Conservation (phyloP, 805 yeast species). For the Yarrowia hollandica region DNA sequence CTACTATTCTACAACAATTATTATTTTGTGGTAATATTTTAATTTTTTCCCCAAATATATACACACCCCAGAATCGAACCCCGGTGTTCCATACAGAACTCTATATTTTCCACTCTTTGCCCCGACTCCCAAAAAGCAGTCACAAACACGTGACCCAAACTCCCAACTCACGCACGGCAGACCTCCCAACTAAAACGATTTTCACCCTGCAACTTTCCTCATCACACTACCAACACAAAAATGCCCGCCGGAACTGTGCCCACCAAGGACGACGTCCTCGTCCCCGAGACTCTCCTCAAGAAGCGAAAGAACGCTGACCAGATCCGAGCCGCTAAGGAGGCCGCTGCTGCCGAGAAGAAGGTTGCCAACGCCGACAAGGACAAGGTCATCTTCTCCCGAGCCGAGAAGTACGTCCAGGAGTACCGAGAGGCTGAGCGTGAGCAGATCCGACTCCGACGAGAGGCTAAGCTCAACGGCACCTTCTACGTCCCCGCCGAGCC, state of each 20-base stretch:
- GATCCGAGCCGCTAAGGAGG: conserved; percentile 56
- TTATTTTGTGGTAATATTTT: too few relatives aligned
- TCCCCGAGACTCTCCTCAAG: conserved; percentile 61
- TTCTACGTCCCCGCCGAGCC: conserved; percentile 93
- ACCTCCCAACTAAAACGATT: not conserved
- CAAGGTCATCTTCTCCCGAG: conserved; percentile 78
- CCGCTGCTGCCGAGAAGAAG: conserved; percentile 48
- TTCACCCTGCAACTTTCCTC: not conserved
- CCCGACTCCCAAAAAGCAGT: conserved; percentile 16
- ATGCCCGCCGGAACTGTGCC: conserved; percentile 37
- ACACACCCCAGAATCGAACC: not conserved
- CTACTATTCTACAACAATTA: too few relatives aligned
- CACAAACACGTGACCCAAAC: conserved; percentile 28
- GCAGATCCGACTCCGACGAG: conserved; percentile 77
- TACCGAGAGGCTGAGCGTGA: conserved; percentile 91
- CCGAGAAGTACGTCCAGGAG: conserved; percentile 95
- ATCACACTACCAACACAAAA: conserved; percentile 18
- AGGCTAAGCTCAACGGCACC: conserved; percentile 90
- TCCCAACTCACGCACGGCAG: conserved; percentile 1
- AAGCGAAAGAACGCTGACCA: conserved; percentile 59
- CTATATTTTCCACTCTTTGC: not conserved
- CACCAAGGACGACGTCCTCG: conserved; percentile 39
- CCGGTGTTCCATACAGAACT: too few relatives aligned
- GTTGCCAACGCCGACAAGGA: conserved; percentile 40
- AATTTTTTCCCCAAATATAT: not conserved